phyloP scores from a whole-genome alignment of 2,329 filamentous ascomycete species.

The Trichoderma afroharzianum region DNA sequence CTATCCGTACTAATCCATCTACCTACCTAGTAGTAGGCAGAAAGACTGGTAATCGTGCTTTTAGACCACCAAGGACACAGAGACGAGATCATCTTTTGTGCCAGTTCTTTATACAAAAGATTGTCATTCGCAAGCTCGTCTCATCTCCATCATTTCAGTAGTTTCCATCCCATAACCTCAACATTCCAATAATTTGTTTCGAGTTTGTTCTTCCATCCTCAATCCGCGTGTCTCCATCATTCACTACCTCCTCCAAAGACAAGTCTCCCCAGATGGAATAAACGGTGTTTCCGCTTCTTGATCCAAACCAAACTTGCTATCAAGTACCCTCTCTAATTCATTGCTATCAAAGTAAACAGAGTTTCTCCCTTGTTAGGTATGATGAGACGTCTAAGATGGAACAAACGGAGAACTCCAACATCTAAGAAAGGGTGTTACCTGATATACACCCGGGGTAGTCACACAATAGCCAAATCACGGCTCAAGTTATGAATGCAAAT shows the following conservation, averaged over 20 bases:
- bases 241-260: background rate
- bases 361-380: background rate
- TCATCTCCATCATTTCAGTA: background rate
- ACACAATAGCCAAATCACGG: background rate
- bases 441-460: background rate
- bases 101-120: background rate
- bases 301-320: no score
- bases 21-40: no score
- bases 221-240: background rate
- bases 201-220: background rate
- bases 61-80: no score
- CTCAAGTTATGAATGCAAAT: background rate
- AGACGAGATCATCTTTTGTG: no score
- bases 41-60: no score
- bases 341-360: no score
- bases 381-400: background rate
- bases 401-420: background rate
- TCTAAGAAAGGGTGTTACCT: background rate
- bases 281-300: background rate
- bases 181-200: background rate
- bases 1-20: no score
- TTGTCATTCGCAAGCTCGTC: background rate
- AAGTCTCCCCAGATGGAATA: background rate
- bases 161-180: background rate
- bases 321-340: no score